Base-by-base conservation (phyloP, 2,329 filamentous ascomycete species). In the Exophiala lecanii-corni region DNA sequence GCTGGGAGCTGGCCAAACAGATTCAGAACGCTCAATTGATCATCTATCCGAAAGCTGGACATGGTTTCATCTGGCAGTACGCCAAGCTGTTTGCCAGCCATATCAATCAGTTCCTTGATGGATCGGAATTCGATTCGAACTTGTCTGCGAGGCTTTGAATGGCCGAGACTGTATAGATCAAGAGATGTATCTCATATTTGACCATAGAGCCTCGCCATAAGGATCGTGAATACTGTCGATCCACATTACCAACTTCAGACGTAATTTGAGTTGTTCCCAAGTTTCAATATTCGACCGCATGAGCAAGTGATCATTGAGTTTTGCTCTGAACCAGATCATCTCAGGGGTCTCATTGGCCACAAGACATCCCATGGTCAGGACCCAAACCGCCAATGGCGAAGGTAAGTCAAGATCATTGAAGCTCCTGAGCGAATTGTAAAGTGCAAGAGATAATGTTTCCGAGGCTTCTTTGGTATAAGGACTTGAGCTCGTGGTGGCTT, bases 1-100 rank as follows among this genome's bases (percentile, higher is more conserved):
- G 50, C 35, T 53, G 48, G 39, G 41, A 53, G 34, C 19, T 51
- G 25, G 30, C 41, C 21, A 47, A 33, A 12, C 38, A 49, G 35
- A 46, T 49, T 18, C 17, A 25, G 12, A 45, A 42, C 15, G 48
- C 50, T 9, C 50, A 54, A 19, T 39, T 47, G 34, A 47, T 47
- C 13, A 43, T 47, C 17, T 51, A 47, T 30, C 48, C 45, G n/a
- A 39, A 35, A 17, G 45, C 39, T 10, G 41, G 42, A 13, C 48
- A 51, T 39, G 48, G 42, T 10, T 47, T 51, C 21, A 16, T 51
- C 13, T 54, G 48, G 49, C 48, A 51, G 17, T 51, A 49, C 19
- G 18, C 48, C 12, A 26, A 45, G 38, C 36, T 39, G 17, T 48
- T 42, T 30, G 45, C 45, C 1, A 37, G 36, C 12, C 41, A 54